Base-by-base conservation (phyloP, 2,329 filamentous ascomycete genomes). In the Microthyrium microscopicum region DNA sequence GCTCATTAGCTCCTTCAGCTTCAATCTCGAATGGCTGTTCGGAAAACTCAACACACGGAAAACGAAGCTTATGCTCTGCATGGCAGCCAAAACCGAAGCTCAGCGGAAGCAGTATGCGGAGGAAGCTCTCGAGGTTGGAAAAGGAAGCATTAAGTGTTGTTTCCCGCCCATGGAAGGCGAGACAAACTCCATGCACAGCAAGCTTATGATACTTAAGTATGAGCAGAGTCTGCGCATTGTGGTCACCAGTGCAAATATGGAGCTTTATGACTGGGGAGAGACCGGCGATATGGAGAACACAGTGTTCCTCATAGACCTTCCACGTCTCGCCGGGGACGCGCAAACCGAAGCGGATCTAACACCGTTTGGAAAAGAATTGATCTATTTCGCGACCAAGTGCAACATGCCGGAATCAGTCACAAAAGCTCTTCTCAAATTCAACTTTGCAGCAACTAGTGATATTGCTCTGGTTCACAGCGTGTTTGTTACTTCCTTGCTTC, bases 231-330 rank as follows among this genome's bases (percentile, higher is more conserved):
- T 94, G 12, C 72, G 89, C 5, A 64, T 98, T 28, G 87, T 78
- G 1, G 62, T 95, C 2, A 84, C 89, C 0, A 87, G 77, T 3
- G 89, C 84, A 2, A 98, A 98, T 46, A 60, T 94, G 31, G 74
- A 79, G 9, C 64, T 71, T 5, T 83, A 80, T 46, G 87, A 98
- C 49, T 95, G 89, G 85, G 87, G 85, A 7, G 82, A 91, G 51
- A 67, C 64, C 2, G 81, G 81, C 2, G 56, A 74, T 2, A 79
- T 93, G 73, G 85, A 94, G 54, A 94, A 93, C 34, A 77, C 75
- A 45, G 72, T 85, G 5, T 95, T 93, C 50, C 50, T 95, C n/a
- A 85, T 98, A 42, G 89, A 98, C 50, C 68, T 95, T 6, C 87
- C 89, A 5, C 64, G 68, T 26, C 52, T 71, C 17, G 3, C 38